Conservation (phyloP, 169 alveolate species). For the Perkinsus chesapeaki region DNA sequence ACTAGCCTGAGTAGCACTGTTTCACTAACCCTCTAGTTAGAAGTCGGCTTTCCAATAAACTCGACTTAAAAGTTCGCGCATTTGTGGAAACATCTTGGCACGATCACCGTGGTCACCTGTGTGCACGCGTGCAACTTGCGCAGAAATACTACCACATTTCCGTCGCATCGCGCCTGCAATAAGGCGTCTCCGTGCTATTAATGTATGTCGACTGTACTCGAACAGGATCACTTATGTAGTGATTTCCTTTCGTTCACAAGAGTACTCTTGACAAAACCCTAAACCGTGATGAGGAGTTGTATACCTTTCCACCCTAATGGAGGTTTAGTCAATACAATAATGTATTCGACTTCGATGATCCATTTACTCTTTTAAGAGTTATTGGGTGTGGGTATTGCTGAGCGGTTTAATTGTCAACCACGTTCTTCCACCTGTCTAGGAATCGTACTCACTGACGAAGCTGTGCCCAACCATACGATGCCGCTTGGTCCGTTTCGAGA, state of each 20-base stretch:
- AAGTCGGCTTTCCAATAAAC: no score
- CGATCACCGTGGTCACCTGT: no score
- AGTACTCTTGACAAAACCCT: conserved; percentile 1
- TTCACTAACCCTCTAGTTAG: no score
- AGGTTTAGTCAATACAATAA: not conserved
- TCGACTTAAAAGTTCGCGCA: no score
- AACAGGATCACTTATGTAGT: conserved; percentile 2
- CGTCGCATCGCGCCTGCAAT: not conserved
- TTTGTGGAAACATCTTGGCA: no score
- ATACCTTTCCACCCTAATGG: conserved; percentile 5
- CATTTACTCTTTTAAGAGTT: not conserved
- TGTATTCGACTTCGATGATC: not conserved
- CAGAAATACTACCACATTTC: not conserved
- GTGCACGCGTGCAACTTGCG: not conserved
- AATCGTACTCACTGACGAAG: not conserved
- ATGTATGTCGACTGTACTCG: not conserved
- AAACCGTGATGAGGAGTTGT: conserved; percentile 1
- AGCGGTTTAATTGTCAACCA: not conserved
- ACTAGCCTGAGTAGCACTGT: no score
- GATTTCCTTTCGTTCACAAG: conserved; percentile 3
- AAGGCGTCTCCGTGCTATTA: not conserved
- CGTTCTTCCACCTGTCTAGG: no score
- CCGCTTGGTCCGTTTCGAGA: no score
- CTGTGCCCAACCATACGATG: no score
- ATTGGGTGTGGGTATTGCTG: not conserved